Evolutionary conservation across 2,329 filamentous ascomycete species (phyloP).

Genomic region (Colletotrichum magnum): DNA sequence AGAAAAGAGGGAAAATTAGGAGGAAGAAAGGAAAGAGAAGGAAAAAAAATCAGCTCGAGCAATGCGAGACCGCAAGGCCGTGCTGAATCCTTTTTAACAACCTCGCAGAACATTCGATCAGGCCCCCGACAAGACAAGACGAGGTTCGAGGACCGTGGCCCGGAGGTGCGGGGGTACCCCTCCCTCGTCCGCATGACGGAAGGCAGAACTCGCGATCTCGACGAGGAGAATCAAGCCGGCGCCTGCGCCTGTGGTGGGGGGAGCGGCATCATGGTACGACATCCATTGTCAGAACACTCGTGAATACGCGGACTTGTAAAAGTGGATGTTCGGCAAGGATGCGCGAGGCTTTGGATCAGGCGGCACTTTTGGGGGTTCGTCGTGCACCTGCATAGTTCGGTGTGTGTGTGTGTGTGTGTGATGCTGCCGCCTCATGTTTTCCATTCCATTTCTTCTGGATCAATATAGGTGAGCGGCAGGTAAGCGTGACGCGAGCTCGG

Average conservation of each 20-base stretch:
- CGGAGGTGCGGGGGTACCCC: conserved; percentile 2
- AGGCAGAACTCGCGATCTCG: conserved; percentile 10
- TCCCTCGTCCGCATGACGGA: conserved; percentile 28
- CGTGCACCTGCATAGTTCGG: conserved; percentile 8
- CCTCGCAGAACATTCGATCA: conserved; percentile 13
- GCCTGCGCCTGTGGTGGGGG: background rate
- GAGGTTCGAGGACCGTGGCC: conserved; percentile 22
- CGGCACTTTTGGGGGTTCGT: conserved; percentile 7
- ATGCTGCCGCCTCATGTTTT: background rate
- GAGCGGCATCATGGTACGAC: conserved; percentile 18
- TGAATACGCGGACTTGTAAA: conserved; percentile 10
- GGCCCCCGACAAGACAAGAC: conserved; percentile 14
- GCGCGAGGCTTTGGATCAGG: conserved; percentile 34
- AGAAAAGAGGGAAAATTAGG: background rate
- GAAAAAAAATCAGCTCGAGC: background rate
- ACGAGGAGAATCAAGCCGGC: background rate
- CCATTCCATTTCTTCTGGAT: background rate
- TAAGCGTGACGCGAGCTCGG: conserved; percentile 35
- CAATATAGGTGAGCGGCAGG: conserved; percentile 8
- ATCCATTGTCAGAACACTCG: conserved; percentile 4
- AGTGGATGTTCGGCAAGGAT: conserved; percentile 17
- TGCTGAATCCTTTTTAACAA: conserved; percentile 25
- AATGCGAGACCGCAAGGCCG: background rate
- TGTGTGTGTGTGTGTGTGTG: conserved; percentile 16
- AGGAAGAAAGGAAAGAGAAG: background rate